Base-by-base conservation (phyloP, 345 rosid species). In the Pistacia vera region DNA sequence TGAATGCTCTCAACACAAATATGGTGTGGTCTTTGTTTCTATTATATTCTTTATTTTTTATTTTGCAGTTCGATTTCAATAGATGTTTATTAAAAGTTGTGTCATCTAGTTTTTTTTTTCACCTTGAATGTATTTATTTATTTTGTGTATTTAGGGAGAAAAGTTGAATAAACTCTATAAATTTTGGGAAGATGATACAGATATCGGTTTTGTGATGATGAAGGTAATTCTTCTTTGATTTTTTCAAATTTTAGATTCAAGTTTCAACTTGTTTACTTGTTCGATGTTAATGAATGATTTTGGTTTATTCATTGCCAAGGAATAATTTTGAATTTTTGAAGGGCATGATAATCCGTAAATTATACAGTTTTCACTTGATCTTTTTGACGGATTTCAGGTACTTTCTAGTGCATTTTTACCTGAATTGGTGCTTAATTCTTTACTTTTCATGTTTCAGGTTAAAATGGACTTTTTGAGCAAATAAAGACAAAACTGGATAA, bases 171-270 rank as follows among this genome's bases (percentile, higher is more conserved):
- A 87, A 51, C 80, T 92, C 77, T 96, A 92, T 78, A 87, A 83
- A 78, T 82, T 86, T 66, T 96, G 99, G 98, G 99, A 96, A 85
- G 91, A 89, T 48, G 84, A 93, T 88, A 90, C 95, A 2, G 75
- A 88, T 77, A 71, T 95, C 8, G 97, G 97, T 52, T 91, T 91
- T 65, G 95, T 95, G 78, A 75, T 81, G 74, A 77, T 95, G 86
- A 95, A 95, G 95, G 98, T 93, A 81, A 71, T 49, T 41, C 72
- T 75, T 36, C 1, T n/a, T 52, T 66, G 52, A 36, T 36, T 14
- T 75, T 51, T 65, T 72, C 30, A 17, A 48, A 74, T 36, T 4
- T 25, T 71, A 5, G 22, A 4, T 60, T 14, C 2, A 52, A 33
- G 16, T 10, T 72, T 46, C 33, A 8, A 36, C 8, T 33, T 8